Evolutionary conservation across 2,329 filamentous ascomycete species (phyloP), one percentile per base, ranked within the genome.

Genomic region (Fusarium robinianum): DNA sequence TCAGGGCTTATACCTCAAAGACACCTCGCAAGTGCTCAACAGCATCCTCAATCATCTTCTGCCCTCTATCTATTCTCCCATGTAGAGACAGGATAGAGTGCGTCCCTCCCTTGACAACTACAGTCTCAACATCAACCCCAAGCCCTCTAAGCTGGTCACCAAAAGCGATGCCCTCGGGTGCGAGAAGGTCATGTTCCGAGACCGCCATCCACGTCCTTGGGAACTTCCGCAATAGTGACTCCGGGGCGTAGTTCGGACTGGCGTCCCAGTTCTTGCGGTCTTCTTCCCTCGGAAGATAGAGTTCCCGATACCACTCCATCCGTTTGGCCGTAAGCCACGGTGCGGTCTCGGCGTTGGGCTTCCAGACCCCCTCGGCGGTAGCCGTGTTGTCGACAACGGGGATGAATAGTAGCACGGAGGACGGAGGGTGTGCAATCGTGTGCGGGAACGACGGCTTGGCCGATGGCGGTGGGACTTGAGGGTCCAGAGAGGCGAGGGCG

Each of bases 381-480:
- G 66, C 65, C 3, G 63, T 66, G 36, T 65, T 69, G 46, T 69
- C 66, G 5, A 69, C 57, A 6, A 69, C 66, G 1, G 67, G 66
- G 15, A 65, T 57, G 17, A 68, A 57, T 1, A 63, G 43, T 2
- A 63, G 30, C 4, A 62, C 19, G 5, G 53, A 57, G 6, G 34
- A 32, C 18, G 38, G 42, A 18, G 44, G 45, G 3, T 45, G 27
- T 7, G 26, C 4, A n/a, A 44, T 27, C 5, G 16, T 37, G 11
- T 42, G 49, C 12, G 43, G 16, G 8, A 57, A 33, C 21, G 49
- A 53, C 4, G 55, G 55, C 4, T 31, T 46, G 5, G 58, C 58
- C 5, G 55, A 51, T 18, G 57, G 58, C 3, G 45, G 29, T 29
- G 31, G 8, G 4, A 35, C 24, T 9, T 45, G 34, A n/a, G 46